These are phyloP conservation scores for Bassia scoparia DNA, from an alignment of 148 eudicot species.

Conservation along the genomic window DNA sequence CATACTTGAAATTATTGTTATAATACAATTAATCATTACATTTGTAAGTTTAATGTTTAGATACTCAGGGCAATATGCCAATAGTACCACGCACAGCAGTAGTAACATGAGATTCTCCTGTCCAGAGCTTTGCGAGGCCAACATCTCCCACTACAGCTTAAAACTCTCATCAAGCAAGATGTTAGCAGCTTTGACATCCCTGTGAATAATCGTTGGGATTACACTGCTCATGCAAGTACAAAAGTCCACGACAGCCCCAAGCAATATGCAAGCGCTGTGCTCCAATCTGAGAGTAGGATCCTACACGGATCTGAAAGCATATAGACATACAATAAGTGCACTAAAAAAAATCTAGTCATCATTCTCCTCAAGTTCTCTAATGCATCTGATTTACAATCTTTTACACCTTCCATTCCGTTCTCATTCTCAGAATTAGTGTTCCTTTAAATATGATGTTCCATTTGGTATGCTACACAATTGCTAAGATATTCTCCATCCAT, in stretches of 20 bases:
- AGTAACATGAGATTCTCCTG: constrained; percentile 77
- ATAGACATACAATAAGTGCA: not conserved
- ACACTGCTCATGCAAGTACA: constrained; percentile 89
- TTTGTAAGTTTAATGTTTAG: too few relatives aligned
- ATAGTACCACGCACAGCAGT: constrained; percentile 96
- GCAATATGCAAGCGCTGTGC: constrained; percentile 78
- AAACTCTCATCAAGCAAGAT: constrained; percentile 78
- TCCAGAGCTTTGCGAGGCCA: constrained; percentile 95
- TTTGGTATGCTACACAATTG: too few relatives aligned
- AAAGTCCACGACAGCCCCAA: constrained; percentile 77
- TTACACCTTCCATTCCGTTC: too few relatives aligned
- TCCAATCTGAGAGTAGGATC: constrained; percentile 80
- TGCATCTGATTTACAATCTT: not conserved
- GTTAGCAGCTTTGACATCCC: constrained; percentile 96
- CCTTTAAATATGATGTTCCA: too few relatives aligned
- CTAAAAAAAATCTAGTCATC: not conserved
- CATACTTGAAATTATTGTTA: too few relatives aligned
- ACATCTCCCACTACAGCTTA: constrained; percentile 96
- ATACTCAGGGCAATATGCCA: constrained; percentile 95
- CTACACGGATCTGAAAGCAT: constrained; percentile 46
- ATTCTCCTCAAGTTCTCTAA: not conserved
- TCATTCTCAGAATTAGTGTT: too few relatives aligned
- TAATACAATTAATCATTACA: too few relatives aligned
- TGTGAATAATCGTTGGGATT: constrained; percentile 88
- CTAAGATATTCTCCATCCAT: too few relatives aligned